These are phyloP conservation scores for Tylopilus sp. DNA, from an alignment of 1,284 basidiomycete species.

Conservation along the genomic window DNA sequence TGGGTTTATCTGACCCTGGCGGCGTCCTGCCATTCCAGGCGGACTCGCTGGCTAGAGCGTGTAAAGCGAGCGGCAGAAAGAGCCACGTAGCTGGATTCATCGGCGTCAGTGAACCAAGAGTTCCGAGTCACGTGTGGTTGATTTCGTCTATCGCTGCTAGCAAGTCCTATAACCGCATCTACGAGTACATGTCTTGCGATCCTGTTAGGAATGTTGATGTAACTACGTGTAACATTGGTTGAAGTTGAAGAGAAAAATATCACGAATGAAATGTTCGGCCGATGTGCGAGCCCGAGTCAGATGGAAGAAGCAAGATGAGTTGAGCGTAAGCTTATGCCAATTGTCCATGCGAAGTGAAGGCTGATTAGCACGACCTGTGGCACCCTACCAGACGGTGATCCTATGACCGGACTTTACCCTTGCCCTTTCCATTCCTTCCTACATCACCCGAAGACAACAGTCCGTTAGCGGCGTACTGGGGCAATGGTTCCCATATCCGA, in stretches of 20 bases:
- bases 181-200: conserved; percentile 15
- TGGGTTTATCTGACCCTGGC: conserved; percentile 45
- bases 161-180: background rate
- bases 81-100: conserved; percentile 17
- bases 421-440: conserved; percentile 49
- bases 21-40: conserved; percentile 67
- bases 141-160: conserved; percentile 6
- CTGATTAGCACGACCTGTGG: conserved; percentile 21
- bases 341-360: conserved; percentile 29
- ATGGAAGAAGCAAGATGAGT: conserved; percentile 28
- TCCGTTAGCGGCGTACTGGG: conserved; percentile 19
- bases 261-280: conserved; percentile 28
- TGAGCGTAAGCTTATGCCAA: conserved; percentile 31
- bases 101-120: background rate
- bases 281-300: conserved; percentile 26
- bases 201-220: conserved; percentile 33
- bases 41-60: conserved; percentile 30
- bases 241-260: conserved; percentile 17
- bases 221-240: conserved; percentile 32
- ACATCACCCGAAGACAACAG: conserved; percentile 15
- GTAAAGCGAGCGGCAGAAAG: conserved; percentile 9
- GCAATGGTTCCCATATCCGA: conserved; percentile 76
- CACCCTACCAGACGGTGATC: conserved; percentile 31
- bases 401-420: conserved; percentile 64
- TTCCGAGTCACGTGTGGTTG: conserved; percentile 27